A percentile compares a stretch with the other conserved stretches of the same genome.
Evolutionary conservation across 2,329 filamentous ascomycete genomes (phyloP).

Genomic region (Pezicula carpinea): DNA sequence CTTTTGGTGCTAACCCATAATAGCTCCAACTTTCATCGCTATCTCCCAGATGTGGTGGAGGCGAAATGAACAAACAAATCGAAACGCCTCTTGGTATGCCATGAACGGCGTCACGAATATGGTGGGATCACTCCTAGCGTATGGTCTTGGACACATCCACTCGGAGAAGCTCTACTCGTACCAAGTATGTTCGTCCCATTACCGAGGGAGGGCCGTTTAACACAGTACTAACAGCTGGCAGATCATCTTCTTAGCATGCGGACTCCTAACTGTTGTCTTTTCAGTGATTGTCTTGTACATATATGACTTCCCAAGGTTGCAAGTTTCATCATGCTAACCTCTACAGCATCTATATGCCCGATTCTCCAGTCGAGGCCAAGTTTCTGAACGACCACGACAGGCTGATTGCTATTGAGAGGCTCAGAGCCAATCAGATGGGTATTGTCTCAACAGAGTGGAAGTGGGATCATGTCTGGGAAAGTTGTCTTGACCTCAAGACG

Average conservation of each 20-base stretch:
- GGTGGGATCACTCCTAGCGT: conserved; percentile 20
- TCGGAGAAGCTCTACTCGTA: conserved; percentile 35
- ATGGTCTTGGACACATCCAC: conserved; percentile 52
- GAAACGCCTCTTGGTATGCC: conserved; percentile 54
- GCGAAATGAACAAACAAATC: conserved; percentile 51
- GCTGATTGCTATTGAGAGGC: conserved; percentile 47
- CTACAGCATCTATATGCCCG: conserved; percentile 15
- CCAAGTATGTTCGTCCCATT: conserved; percentile 12
- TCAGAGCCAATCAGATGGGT: conserved; percentile 51
- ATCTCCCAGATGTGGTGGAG: conserved; percentile 61
- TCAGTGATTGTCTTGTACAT: conserved; percentile 36
- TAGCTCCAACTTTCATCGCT: conserved; percentile 47
- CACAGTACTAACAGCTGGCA: conserved; percentile 2
- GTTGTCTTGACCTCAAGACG: conserved; percentile 28
- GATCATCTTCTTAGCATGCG: conserved; percentile 49
- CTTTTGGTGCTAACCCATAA: background rate
- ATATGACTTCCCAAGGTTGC: background rate
- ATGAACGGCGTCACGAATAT: conserved; percentile 49
- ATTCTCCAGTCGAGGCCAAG: conserved; percentile 28
- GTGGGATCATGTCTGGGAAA: conserved; percentile 39
- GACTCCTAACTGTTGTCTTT: conserved; percentile 44
- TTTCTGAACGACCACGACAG: conserved; percentile 48
- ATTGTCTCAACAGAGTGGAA: conserved; percentile 48
- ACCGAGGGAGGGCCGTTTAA: background rate
- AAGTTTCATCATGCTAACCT: background rate